phyloP scores from a whole-genome alignment of 352 stramenopile species.

The Phytophthora crassamura region DNA sequence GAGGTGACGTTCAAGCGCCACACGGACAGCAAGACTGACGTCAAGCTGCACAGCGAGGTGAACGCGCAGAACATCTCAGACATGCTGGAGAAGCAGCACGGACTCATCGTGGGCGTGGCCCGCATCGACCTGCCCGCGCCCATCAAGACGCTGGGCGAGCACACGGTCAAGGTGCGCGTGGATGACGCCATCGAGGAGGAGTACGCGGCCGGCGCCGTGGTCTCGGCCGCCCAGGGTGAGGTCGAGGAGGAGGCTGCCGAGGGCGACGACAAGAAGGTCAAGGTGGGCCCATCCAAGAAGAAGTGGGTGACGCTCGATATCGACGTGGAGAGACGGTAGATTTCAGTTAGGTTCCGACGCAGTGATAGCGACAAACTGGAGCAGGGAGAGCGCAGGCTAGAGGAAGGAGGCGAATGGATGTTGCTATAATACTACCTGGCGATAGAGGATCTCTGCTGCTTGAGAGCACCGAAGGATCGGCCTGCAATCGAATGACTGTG shows the following conservation, averaged over 20 bases:
- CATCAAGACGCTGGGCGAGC: conserved; percentile 83
- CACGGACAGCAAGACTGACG: conserved; percentile 64
- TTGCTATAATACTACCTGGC: conserved; percentile 1
- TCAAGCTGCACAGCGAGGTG: conserved; percentile 72
- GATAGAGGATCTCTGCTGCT: conserved; percentile 26
- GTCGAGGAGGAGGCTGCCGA: conserved; percentile 22
- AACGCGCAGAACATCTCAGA: conserved; percentile 87
- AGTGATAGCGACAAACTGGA: conserved; percentile 15
- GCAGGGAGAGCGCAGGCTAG: neutral
- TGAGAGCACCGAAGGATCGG: neutral
- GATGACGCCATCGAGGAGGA: conserved; percentile 81
- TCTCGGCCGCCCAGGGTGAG: conserved; percentile 29
- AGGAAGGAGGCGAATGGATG: neutral
- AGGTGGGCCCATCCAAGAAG: conserved; percentile 75
- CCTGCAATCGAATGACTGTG: conserved; percentile 21
- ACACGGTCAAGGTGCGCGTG: conserved; percentile 85
- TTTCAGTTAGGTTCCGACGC: conserved; percentile 17
- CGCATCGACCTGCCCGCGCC: conserved; percentile 74
- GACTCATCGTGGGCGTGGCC: conserved; percentile 80
- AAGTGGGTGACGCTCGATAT: conserved; percentile 75
- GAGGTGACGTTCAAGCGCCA: conserved; percentile 86
- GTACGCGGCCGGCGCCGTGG: conserved; percentile 48
- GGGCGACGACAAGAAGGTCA: conserved; percentile 37
- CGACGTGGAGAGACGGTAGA: conserved; percentile 72
- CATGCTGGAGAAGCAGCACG: conserved; percentile 86